These are phyloP conservation scores for Silene uniflora DNA, from an alignment of 148 eudicot species.

Conservation along the genomic window DNA sequence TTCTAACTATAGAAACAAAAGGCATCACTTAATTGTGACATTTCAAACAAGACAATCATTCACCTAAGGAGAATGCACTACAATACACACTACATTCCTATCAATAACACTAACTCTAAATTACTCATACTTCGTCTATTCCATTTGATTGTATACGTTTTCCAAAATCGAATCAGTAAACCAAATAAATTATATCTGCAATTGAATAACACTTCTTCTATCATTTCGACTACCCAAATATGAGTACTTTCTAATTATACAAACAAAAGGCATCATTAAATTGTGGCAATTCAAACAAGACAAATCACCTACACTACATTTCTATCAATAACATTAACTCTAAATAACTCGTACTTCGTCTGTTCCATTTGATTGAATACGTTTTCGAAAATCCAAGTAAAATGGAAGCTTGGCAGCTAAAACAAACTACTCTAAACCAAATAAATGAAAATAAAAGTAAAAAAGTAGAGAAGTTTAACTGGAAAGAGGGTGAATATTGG, in stretches of 20 bases:
- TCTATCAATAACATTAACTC: neutral
- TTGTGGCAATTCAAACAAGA: neutral
- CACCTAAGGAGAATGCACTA: no score
- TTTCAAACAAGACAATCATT: neutral
- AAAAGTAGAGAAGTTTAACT: conserved; percentile 30
- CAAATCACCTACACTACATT: neutral
- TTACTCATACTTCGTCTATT: no score
- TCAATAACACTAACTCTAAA: neutral
- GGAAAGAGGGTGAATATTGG: conserved; percentile 51
- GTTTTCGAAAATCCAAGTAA: neutral
- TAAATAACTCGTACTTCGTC: no score
- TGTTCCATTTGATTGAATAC: no score
- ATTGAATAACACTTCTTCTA: no score
- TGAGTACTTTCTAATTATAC: neutral
- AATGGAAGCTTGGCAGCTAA: neutral
- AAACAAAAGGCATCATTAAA: neutral
- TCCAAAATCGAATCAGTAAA: no score
- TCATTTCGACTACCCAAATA: neutral
- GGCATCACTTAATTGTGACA: neutral
- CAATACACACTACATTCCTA: neutral
- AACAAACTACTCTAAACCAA: neutral
- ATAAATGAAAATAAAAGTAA: neutral
- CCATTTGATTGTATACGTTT: no score
- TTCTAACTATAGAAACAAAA: neutral
- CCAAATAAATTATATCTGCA: no score